These are phyloP conservation scores for Emiliania huxleyi DNA, from an alignment of 78 protist genomes.

Conservation along the genomic window DNA sequence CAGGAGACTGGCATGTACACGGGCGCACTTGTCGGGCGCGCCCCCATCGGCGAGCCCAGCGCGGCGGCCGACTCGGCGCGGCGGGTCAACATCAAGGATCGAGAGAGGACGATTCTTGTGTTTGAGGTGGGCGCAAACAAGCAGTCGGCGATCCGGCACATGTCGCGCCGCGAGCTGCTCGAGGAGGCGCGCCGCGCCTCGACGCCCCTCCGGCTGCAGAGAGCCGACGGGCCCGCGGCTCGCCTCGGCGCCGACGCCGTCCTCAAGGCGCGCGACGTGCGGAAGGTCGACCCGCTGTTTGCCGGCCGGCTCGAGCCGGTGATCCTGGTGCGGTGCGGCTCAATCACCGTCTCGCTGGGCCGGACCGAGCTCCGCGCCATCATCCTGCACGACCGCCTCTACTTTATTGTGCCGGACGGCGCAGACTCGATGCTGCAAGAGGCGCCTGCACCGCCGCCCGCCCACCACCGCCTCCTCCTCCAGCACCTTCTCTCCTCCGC, in stretches of 20 bases:
- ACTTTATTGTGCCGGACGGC: background rate
- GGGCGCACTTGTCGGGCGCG: no score
- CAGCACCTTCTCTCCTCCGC: background rate
- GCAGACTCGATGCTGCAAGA: background rate
- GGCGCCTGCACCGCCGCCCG: no score
- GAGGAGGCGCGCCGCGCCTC: background rate
- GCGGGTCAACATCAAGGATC: background rate
- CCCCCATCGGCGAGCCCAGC: no score
- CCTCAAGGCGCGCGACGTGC: background rate
- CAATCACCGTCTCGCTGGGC: background rate
- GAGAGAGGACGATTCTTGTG: background rate
- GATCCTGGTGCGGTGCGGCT: background rate
- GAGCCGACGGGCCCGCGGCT: background rate
- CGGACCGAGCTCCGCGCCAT: constrained; percentile 13
- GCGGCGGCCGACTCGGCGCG: no score
- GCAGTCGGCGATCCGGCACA: background rate
- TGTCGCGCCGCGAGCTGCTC: background rate
- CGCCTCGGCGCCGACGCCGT: background rate
- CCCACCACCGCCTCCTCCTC: background rate
- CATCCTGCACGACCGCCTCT: background rate
- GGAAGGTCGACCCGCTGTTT: background rate
- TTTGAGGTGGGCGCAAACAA: background rate
- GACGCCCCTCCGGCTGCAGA: background rate
- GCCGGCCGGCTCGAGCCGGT: constrained; percentile 13
- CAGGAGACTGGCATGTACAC: no score